Conservation (phyloP, 164 flowering plant species). For the Annona squamosa region DNA sequence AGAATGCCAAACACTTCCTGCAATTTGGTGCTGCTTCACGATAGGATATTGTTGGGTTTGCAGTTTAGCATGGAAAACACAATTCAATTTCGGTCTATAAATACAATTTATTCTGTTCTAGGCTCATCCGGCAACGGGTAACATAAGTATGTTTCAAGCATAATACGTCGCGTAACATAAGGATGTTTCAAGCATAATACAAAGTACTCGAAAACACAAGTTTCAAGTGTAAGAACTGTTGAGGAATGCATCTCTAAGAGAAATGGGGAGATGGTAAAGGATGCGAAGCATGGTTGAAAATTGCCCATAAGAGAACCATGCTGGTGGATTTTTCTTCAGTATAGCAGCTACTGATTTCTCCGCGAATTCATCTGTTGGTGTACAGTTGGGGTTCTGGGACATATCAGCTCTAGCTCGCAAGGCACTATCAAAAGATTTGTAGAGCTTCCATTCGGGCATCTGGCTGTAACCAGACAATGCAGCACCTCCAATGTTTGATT, state of each 20-base stretch:
- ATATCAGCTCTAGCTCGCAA: slow-evolving; percentile 45
- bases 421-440: slow-evolving; percentile 51
- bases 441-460: slow-evolving; percentile 84
- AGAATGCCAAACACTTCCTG: no score
- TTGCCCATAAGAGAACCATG: slow-evolving; percentile 70
- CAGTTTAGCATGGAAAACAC: no score
- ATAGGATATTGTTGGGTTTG: no score
- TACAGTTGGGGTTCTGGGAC: slow-evolving; percentile 51
- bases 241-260: slow-evolving; percentile 44
- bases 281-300: slow-evolving; percentile 43
- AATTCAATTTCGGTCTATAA: no score
- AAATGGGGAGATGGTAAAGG: slow-evolving; percentile 59
- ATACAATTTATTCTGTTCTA: no score
- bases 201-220: no score
- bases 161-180: no score
- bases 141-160: no score
- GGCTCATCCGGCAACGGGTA: no score
- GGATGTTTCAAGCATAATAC: no score
- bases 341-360: slow-evolving; percentile 54
- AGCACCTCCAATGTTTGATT: slow-evolving; percentile 56
- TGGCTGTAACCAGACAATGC: slow-evolving; percentile 39
- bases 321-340: slow-evolving; percentile 62
- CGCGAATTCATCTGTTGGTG: slow-evolving; percentile 79
- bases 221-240: slow-evolving; percentile 1
- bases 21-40: no score